Base-by-base conservation (phyloP, 2,329 filamentous ascomycete species). In the Botrytis fabae region DNA sequence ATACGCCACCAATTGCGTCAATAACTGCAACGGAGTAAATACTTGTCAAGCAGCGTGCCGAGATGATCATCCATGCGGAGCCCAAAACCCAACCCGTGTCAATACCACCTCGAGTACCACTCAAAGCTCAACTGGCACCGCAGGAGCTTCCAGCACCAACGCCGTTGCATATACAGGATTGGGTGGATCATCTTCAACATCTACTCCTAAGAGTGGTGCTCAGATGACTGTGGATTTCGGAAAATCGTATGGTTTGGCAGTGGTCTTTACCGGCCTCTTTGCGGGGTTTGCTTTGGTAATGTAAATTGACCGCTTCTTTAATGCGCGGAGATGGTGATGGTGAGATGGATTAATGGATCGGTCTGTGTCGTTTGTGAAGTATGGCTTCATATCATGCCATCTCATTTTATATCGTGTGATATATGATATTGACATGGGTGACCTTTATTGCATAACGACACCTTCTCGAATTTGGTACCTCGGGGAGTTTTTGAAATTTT, bases 51-150 rank as follows among this genome's bases (percentile, higher is more conserved):
- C 83, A 74, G 78, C 82, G 72, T 95, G 92, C 84, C 85, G 87
- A 72, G 79, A 88, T 78, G 83, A 94, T 75, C 85, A 94, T 83
- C 92, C 90, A 4, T 95, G 93, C 81, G 92, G 93, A 80, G 92
- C 92, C 54, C 85, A 85, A 78, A 84, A 87, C 80, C 92, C 93
- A 22, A 87, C 82, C 60, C 85, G 84, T 72, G 82, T 85, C 81
- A 94, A 93, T 82, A 88, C 87, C 10, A 82, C 85, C 7, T 80
- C 83, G 25, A 79, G 84, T 14, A 82, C 83, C 12, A 80, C 81
- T 70, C 81, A 81, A 42, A 82, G 81, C 9, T 79, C 79, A 28
- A 82, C 85, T 20, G 79, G 84, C 25, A 82, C 84, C 38, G 80
- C 82, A 73, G 82, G 81, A 46, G 79, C 79, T 16, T 77, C 80